These are phyloP conservation scores for Syncephalastrum racemosum DNA, from an alignment of 371 early-diverging fungal genomes.

Conservation along the genomic window DNA sequence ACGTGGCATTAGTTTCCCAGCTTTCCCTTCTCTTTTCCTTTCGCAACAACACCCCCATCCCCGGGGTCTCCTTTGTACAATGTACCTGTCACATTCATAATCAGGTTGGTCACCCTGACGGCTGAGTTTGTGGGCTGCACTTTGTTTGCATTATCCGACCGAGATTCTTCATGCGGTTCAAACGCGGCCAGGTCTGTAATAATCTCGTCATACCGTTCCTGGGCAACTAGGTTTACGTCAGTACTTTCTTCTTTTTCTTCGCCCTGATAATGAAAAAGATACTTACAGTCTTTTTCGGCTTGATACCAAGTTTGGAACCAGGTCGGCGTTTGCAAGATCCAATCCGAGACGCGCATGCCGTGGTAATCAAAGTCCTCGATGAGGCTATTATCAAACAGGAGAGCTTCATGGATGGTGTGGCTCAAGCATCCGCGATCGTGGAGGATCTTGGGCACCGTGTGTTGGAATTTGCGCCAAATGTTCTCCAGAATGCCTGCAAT, in stretches of 20 bases:
- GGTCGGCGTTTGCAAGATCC: constrained; percentile 54
- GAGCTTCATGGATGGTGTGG: constrained; percentile 72
- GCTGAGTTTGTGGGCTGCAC: constrained; percentile 53
- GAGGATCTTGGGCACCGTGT: constrained; percentile 57
- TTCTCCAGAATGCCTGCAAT: constrained; percentile 61
- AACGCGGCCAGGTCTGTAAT: constrained; percentile 61
- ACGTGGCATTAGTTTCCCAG: not conserved
- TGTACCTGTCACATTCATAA: constrained; percentile 66
- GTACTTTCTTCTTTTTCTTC: too few relatives aligned
- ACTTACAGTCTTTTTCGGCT: constrained; percentile 69
- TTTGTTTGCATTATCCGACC: not conserved
- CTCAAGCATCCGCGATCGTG: constrained; percentile 62
- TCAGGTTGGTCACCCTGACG: constrained; percentile 50
- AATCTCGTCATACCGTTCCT: constrained; percentile 60
- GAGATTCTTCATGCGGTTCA: constrained; percentile 53
- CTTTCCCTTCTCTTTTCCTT: too few relatives aligned
- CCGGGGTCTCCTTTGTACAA: not conserved
- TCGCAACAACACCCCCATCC: too few relatives aligned
- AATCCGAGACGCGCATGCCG: constrained; percentile 47
- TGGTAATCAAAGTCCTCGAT: constrained; percentile 67
- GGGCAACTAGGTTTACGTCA: constrained; percentile 43
- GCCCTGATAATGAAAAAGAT: not conserved
- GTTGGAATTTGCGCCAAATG: constrained; percentile 62
- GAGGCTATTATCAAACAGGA: constrained; percentile 74
- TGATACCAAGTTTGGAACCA: constrained; percentile 75